A percentile compares a stretch with the other conserved stretches of the same genome.
Evolutionary conservation across 768 basidiomycete species (phyloP).

Genomic region (Suillus sp.): DNA sequence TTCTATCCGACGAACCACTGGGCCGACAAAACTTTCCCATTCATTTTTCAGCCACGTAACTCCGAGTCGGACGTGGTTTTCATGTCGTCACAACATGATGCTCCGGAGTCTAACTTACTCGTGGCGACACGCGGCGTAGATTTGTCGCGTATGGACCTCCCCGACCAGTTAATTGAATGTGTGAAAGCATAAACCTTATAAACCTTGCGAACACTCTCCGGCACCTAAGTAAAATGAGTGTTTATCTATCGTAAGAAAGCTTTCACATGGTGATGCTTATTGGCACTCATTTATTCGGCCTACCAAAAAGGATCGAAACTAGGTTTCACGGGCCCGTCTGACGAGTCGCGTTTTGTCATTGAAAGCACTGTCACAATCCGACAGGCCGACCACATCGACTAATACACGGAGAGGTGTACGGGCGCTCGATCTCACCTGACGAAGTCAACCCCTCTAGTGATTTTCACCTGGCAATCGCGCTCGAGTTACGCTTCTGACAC

Average conservation of each 20-base stretch:
- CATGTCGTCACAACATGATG: neutral
- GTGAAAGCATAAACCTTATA: conserved; percentile 4
- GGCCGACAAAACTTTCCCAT: neutral
- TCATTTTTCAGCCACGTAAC: conserved; percentile 1
- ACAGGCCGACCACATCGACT: conserved; percentile 1
- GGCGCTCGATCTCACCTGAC: neutral
- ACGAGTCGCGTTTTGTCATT: too few relatives aligned
- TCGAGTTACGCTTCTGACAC: neutral
- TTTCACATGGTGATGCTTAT: neutral
- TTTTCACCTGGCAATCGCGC: neutral
- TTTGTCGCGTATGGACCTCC: neutral
- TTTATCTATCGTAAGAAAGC: neutral
- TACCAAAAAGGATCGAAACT: neutral
- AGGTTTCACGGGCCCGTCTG: neutral
- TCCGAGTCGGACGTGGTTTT: neutral
- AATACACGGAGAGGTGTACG: neutral
- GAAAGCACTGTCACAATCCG: neutral
- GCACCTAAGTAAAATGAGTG: neutral
- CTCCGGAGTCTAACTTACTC: neutral
- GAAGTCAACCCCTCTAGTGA: neutral
- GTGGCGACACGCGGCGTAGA: neutral
- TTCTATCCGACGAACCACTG: neutral
- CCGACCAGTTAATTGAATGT: neutral
- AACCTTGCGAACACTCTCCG: neutral
- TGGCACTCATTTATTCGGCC: neutral